Conservation (phyloP, 768 basidiomycete genomes). For the Tricholoma bakamatsutake region DNA sequence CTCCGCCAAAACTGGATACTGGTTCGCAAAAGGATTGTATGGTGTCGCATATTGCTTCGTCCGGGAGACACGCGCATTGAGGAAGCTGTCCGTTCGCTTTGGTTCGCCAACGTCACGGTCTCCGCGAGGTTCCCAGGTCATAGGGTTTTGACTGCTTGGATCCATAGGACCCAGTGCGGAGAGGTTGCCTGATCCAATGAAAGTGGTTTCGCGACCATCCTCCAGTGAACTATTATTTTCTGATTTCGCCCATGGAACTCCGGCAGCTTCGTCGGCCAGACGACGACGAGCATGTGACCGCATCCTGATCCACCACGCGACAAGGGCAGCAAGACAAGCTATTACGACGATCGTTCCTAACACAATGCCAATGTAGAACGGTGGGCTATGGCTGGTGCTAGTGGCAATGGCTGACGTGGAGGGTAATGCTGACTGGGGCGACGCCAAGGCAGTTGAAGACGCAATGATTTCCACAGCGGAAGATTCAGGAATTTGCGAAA, state of each 20-base stretch:
- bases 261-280: conserved; percentile 23
- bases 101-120: conserved; percentile 40
- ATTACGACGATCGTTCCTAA: conserved; percentile 41
- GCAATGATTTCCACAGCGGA: conserved; percentile 3
- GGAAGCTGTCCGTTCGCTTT: conserved; percentile 25
- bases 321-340: conserved; percentile 38
- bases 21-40: conserved; percentile 14
- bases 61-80: conserved; percentile 11
- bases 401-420: not conserved
- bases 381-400: conserved; percentile 23
- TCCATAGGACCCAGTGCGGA: conserved; percentile 16
- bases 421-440: conserved; percentile 2
- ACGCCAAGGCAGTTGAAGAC: conserved; percentile 3
- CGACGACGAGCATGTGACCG: conserved; percentile 29
- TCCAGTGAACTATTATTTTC: conserved; percentile 19
- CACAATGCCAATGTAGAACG: conserved; percentile 46
- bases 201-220: conserved; percentile 14
- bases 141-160: conserved; percentile 21
- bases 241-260: conserved; percentile 31
- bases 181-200: conserved; percentile 15
- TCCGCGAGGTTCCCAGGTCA: conserved; percentile 30
- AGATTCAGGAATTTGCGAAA: not conserved
- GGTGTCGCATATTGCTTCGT: conserved; percentile 16
- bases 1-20: conserved; percentile 17
- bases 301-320: conserved; percentile 44